phyloP scores from a whole-genome alignment of 345 rosid genomes.

The Gossypium herbaceum region DNA sequence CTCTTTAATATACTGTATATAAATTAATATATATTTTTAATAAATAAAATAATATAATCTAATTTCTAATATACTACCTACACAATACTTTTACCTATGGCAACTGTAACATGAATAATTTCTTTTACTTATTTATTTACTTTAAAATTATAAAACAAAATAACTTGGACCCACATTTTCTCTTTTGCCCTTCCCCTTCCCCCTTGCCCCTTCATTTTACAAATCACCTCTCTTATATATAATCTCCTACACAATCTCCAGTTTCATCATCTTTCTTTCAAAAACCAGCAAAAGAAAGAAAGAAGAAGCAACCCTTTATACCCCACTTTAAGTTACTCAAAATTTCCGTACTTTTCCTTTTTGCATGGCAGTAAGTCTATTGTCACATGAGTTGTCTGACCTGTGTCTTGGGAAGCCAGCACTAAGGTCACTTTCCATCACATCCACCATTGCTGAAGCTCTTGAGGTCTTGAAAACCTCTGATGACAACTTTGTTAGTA shows the following conservation, averaged over 20 bases:
- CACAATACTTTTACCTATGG: not conserved
- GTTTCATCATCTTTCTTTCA: not conserved
- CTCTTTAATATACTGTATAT: too few species aligned
- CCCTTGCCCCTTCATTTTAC: not conserved
- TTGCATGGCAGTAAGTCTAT: slow-evolving; percentile 77
- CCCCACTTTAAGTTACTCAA: not conserved
- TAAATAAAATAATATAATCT: too few species aligned
- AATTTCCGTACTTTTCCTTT: not conserved
- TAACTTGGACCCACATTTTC: slow-evolving; percentile 19
- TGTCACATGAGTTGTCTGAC: slow-evolving; percentile 62
- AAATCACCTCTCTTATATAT: not conserved
- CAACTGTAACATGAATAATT: not conserved
- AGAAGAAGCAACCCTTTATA: not conserved
- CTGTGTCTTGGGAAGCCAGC: slow-evolving; percentile 97
- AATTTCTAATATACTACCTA: too few species aligned
- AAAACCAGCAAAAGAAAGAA: not conserved
- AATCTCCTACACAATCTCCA: not conserved
- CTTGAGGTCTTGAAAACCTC: slow-evolving; percentile 55
- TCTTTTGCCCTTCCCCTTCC: not conserved
- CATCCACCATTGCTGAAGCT: slow-evolving; percentile 54
- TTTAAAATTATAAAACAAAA: not conserved
- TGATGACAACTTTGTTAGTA: slow-evolving; percentile 55
- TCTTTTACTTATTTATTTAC: not conserved
- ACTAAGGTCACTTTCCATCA: slow-evolving; percentile 51
- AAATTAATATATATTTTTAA: too few species aligned